Percentiles rank a stretch among this genome's conserved stretches.
Conservation (phyloP, 129 eudicot species). For the Flaveria robusta region DNA sequence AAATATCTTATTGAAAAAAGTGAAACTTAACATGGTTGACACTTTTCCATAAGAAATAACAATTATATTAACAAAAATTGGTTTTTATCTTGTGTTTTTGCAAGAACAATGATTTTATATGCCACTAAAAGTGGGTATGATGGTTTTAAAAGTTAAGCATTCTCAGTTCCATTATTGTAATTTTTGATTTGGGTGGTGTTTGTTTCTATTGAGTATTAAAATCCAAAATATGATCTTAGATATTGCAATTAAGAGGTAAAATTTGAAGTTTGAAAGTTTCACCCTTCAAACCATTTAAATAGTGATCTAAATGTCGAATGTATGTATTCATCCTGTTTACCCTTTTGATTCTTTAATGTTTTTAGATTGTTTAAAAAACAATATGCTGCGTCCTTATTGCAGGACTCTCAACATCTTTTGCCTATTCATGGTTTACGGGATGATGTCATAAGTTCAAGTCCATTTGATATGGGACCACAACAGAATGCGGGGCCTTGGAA, state of each 20-base stretch:
- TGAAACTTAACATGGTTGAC: no score
- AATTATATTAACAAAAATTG: no score
- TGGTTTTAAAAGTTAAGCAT: not conserved
- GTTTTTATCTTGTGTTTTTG: no score
- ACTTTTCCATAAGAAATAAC: no score
- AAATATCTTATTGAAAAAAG: no score
- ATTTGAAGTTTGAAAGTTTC: no score
- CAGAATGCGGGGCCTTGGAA: conserved; percentile 45
- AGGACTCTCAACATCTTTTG: conserved; percentile 54
- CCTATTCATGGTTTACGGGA: conserved; percentile 45
- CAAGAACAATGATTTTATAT: no score
- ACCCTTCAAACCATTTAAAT: not conserved
- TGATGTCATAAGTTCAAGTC: conserved; percentile 46
- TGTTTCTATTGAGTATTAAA: not conserved
- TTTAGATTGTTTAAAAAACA: no score
- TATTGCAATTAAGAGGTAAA: not conserved
- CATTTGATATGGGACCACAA: conserved; percentile 34
- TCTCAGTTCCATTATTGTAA: not conserved
- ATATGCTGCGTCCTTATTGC: not conserved
- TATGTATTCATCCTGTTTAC: not conserved
- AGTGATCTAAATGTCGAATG: not conserved
- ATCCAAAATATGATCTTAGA: not conserved
- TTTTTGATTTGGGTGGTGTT: not conserved
- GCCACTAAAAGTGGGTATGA: not conserved
- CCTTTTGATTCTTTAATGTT: not conserved